These are phyloP conservation scores for Botrytis sinoallii DNA, from an alignment of 2,329 filamentous ascomycete genomes.

Conservation along the genomic window DNA sequence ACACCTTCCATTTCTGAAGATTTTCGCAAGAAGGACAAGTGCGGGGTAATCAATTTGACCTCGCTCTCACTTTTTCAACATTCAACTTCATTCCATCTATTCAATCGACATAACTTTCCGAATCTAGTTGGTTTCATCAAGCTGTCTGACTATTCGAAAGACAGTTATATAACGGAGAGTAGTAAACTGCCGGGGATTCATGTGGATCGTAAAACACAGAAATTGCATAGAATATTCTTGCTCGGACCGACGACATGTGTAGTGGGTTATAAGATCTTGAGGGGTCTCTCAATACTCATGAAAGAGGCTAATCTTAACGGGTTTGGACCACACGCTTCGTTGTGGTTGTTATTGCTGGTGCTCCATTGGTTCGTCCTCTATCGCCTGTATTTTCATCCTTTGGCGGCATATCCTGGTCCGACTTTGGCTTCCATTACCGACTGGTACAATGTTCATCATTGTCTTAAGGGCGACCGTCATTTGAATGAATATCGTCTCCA, in stretches of 20 bases:
- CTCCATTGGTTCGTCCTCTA: not conserved
- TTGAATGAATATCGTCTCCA: constrained; percentile 63
- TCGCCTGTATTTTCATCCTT: not conserved
- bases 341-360: not conserved
- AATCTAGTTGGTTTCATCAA: not conserved
- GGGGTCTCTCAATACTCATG: not conserved
- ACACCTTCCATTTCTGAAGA: not conserved
- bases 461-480: not conserved
- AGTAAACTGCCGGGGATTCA: not conserved
- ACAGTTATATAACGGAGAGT: not conserved
- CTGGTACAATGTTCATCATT: not conserved
- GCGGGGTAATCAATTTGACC: not conserved
- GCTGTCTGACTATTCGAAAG: not conserved
- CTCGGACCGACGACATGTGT: not conserved
- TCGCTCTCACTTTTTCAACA: not conserved
- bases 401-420: not conserved
- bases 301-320: not conserved
- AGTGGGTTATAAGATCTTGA: not conserved
- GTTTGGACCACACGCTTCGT: not conserved
- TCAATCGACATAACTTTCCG: not conserved
- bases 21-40: not conserved
- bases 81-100: not conserved
- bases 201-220: not conserved
- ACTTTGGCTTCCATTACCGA: not conserved
- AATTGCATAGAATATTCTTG: not conserved